A percentile compares a stretch with the other conserved stretches of the same genome.
Conservation (phyloP, 768 basidiomycete genomes). For the Leccinum variicolor region DNA sequence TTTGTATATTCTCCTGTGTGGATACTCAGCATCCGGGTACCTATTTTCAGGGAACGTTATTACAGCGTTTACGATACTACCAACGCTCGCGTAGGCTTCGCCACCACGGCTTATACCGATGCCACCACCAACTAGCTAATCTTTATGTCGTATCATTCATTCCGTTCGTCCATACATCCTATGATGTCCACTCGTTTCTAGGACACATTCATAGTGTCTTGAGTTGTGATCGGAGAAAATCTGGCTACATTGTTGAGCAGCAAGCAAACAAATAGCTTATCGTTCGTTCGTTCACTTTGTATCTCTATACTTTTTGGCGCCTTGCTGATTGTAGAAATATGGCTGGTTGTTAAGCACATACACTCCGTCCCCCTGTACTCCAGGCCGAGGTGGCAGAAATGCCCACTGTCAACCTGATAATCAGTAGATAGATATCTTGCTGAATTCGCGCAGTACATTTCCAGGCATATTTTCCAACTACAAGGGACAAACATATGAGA, state of each 20-base stretch:
- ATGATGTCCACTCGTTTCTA: neutral
- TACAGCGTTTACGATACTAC: conserved; percentile 34
- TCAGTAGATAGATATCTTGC: too few species aligned
- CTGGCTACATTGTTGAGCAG: neutral
- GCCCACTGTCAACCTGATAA: too few species aligned
- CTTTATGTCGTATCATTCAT: neutral
- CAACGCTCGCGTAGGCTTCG: conserved; percentile 8
- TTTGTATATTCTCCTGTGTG: neutral
- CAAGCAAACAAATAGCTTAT: neutral
- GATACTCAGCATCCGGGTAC: neutral
- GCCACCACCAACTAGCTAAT: neutral
- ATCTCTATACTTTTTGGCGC: too few species aligned
- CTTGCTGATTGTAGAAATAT: too few species aligned
- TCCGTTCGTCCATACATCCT: neutral
- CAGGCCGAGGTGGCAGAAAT: too few species aligned
- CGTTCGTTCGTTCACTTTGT: neutral
- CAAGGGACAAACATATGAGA: too few species aligned
- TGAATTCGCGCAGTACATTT: too few species aligned
- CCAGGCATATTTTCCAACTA: too few species aligned
- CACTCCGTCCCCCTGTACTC: too few species aligned
- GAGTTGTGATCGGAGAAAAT: neutral
- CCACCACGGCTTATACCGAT: neutral
- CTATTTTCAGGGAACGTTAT: conserved; percentile 33
- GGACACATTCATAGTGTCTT: neutral
- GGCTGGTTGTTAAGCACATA: too few species aligned